Conservation (phyloP, 805 yeast species). For the Yarrowia sp. region DNA sequence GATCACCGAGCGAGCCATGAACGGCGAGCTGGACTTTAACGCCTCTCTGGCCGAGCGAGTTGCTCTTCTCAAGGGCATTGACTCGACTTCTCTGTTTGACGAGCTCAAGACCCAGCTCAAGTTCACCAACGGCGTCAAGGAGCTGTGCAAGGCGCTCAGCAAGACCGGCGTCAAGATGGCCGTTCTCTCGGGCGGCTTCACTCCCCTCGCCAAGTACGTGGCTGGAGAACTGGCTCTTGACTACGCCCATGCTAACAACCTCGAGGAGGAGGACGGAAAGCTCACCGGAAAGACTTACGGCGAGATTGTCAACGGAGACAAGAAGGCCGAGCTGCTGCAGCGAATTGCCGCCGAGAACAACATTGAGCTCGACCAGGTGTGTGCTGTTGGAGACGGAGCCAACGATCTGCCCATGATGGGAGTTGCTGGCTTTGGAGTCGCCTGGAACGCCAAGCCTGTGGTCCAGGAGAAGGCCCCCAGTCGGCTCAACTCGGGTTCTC, state of each 20-base stretch:
- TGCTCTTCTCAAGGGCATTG: conserved; percentile 78
- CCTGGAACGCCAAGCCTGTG: conserved; percentile 96
- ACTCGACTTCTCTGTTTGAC: conserved; percentile 72
- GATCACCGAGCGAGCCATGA: conserved; percentile 95
- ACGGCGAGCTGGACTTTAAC: conserved; percentile 91
- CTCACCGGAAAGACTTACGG: conserved; percentile 83
- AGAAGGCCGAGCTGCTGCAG: conserved; percentile 75
- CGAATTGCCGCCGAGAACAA: conserved; percentile 52
- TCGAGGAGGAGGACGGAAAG: conserved; percentile 55
- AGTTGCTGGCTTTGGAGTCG: conserved; percentile 90
- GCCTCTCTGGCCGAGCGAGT: conserved; percentile 82
- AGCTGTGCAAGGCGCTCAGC: conserved; percentile 69
- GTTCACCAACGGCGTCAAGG: conserved; percentile 86
- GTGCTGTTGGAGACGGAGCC: conserved; percentile 97
- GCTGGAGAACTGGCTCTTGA: conserved; percentile 73
- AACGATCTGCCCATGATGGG: conserved; percentile 94
- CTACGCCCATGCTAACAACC: conserved; percentile 84
- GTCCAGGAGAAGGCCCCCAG: conserved; percentile 87
- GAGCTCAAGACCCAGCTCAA: conserved; percentile 71
- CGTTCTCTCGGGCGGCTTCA: conserved; percentile 93
- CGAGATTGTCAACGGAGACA: conserved; percentile 82
- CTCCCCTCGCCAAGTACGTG: conserved; percentile 82
- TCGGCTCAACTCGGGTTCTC: conserved; percentile 72
- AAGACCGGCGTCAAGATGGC: conserved; percentile 72
- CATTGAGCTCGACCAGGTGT: conserved; percentile 54